A percentile compares a stretch with the other conserved stretches of the same genome.
Conservation (phyloP, 306 rosid species). For the Prinsepia uniflora region DNA sequence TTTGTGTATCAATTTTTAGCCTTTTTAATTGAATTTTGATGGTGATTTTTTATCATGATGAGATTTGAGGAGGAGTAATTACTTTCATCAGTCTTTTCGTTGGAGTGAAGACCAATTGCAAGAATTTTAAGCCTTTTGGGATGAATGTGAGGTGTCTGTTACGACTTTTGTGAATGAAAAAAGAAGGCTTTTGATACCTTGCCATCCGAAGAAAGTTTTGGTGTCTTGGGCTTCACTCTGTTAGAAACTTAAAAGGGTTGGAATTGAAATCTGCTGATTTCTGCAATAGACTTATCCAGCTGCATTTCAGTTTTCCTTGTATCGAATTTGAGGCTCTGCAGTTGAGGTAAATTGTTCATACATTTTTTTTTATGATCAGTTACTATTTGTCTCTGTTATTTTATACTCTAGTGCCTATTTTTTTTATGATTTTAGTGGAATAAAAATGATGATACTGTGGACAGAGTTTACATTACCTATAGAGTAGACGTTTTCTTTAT, state of each 20-base stretch:
- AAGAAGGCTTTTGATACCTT: slow-evolving; percentile 61
- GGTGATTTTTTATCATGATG: slow-evolving; percentile 25
- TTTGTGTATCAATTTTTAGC: slow-evolving; percentile 30
- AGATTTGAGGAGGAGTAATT: slow-evolving; percentile 27
- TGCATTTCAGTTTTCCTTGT: slow-evolving; percentile 28
- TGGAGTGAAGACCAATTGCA: slow-evolving; percentile 27
- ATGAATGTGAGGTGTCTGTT: slow-evolving; percentile 33
- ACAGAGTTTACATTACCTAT: background rate
- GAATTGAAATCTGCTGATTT: slow-evolving; percentile 37
- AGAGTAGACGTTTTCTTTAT: background rate
- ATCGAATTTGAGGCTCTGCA: slow-evolving; percentile 28
- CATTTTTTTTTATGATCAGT: slow-evolving; percentile 23
- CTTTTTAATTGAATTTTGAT: slow-evolving; percentile 26
- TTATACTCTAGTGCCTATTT: background rate
- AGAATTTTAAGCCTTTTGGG: slow-evolving; percentile 35
- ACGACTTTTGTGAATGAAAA: slow-evolving; percentile 22
- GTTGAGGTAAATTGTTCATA: slow-evolving; percentile 35
- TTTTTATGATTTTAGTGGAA: slow-evolving; percentile 1
- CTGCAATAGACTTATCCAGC: slow-evolving; percentile 29
- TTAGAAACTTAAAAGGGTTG: slow-evolving; percentile 38
- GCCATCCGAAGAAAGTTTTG: slow-evolving; percentile 51
- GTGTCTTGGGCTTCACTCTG: slow-evolving; percentile 40
- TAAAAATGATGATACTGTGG: background rate
- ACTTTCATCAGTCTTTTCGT: slow-evolving; percentile 28
- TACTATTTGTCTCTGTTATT: slow-evolving; percentile 12